These are phyloP conservation scores for Plasmodium sp. DNA, from an alignment of 169 alveolate species.

Conservation along the genomic window DNA sequence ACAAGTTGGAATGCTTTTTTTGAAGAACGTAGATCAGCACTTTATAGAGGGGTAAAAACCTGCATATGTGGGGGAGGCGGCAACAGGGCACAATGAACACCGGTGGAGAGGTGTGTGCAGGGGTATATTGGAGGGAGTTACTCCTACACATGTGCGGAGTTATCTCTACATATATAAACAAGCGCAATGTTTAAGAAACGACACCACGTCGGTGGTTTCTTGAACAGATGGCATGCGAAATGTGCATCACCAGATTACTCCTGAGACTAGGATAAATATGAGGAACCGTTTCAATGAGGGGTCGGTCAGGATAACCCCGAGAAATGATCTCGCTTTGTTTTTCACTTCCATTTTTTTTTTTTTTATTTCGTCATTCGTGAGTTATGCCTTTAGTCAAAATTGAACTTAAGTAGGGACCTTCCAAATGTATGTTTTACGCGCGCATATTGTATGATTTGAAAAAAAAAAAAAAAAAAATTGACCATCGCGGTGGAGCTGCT, in stretches of 20 bases:
- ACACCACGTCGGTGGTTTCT: not conserved
- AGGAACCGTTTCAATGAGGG: conserved; percentile 37
- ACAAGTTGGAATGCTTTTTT: not conserved
- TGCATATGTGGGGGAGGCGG: not conserved
- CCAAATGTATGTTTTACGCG: not conserved
- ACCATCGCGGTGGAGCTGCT: not conserved
- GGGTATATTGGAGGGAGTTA: not conserved
- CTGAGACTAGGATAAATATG: conserved; percentile 13
- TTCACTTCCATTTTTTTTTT: conserved; percentile 37
- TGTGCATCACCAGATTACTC: conserved; percentile 32
- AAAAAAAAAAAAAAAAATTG: too few species aligned
- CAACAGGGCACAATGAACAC: not conserved
- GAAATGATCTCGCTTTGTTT: conserved; percentile 36
- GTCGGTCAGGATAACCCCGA: conserved; percentile 34
- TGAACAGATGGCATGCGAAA: not conserved
- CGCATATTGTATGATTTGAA: not conserved
- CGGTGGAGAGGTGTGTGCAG: not conserved
- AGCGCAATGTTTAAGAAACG: not conserved
- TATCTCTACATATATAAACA: not conserved
- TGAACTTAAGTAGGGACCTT: not conserved
- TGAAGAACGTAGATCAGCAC: not conserved
- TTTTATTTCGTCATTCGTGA: not conserved
- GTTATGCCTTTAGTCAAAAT: not conserved
- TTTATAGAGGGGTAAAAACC: conserved; percentile 63
- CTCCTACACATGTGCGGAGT: not conserved